Evolutionary conservation across 2,329 filamentous ascomycete genomes (phyloP).

Genomic region (Aspergillus calidoustus): DNA sequence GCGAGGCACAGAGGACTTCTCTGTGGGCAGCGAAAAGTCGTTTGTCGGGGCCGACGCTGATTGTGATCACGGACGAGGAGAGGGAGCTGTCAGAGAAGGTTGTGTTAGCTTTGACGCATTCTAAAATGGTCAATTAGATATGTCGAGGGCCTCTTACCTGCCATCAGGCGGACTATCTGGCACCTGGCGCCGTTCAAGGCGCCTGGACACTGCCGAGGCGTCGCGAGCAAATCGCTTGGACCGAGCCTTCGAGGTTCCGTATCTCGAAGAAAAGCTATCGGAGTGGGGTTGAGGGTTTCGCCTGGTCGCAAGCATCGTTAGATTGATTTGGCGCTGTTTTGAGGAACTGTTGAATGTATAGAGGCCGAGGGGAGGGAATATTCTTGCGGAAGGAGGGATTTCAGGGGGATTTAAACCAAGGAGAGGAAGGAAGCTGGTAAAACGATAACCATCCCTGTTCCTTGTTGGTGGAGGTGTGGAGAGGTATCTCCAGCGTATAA

Average conservation of each 20-base stretch:
- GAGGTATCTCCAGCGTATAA: constrained; percentile 8
- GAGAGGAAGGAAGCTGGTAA: constrained; percentile 17
- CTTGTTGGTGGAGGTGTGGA: constrained; percentile 8
- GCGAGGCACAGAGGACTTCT: constrained; percentile 76
- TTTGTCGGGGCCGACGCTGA: constrained; percentile 79
- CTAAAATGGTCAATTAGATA: not conserved
- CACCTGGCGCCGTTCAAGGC: constrained; percentile 34
- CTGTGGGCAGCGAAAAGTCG: constrained; percentile 91
- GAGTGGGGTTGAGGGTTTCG: constrained; percentile 31
- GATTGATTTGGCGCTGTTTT: constrained; percentile 7
- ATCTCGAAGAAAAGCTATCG: constrained; percentile 46
- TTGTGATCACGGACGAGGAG: constrained; percentile 74
- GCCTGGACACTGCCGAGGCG: constrained; percentile 29
- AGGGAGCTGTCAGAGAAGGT: constrained; percentile 50
- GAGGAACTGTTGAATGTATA: constrained; percentile 1
- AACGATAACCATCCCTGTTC: constrained; percentile 11
- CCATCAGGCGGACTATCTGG: constrained; percentile 39
- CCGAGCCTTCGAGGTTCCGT: constrained; percentile 47
- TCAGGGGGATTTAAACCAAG: constrained; percentile 16
- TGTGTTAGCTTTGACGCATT: not conserved
- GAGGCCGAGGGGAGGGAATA: not conserved
- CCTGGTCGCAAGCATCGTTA: constrained; percentile 28
- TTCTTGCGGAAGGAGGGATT: constrained; percentile 3
- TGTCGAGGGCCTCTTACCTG: constrained; percentile 34
- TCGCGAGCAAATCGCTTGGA: constrained; percentile 42